Conservation (phyloP, 1,139 yeast genomes). For the Blastobotrys serpentis region DNA sequence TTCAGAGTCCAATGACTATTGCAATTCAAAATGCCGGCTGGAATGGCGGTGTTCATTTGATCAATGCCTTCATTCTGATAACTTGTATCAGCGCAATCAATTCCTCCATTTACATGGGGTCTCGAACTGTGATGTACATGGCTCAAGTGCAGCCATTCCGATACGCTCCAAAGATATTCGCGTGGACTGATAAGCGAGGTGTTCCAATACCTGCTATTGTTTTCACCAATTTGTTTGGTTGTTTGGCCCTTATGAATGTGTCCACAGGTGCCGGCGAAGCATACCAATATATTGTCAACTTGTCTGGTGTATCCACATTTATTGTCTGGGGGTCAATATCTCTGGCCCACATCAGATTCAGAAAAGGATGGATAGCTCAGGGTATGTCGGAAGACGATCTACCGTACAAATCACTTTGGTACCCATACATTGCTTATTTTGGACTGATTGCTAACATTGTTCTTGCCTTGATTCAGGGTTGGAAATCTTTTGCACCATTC, state of each 20-base stretch:
- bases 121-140: constrained; percentile 59
- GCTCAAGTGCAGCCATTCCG: constrained; percentile 47
- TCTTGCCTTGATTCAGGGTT: constrained; percentile 64
- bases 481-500: constrained; percentile 65
- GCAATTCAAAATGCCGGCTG: constrained; percentile 70
- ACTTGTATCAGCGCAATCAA: constrained; percentile 73
- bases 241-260: constrained; percentile 64
- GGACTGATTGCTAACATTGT: constrained; percentile 54
- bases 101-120: constrained; percentile 62
- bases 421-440: constrained; percentile 53
- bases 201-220: constrained; percentile 57
- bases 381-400: constrained; percentile 50
- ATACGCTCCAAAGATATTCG: constrained; percentile 59
- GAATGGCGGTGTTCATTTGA: constrained; percentile 64
- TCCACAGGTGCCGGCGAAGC: constrained; percentile 65
- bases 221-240: constrained; percentile 44
- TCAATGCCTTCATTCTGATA: constrained; percentile 70
- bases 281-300: constrained; percentile 80
- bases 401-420: constrained; percentile 54
- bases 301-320: constrained; percentile 60
- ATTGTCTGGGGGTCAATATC: constrained; percentile 54
- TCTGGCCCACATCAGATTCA: constrained; percentile 51
- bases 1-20: constrained; percentile 73
- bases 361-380: constrained; percentile 50
- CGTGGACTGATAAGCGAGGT: constrained; percentile 56